Percentiles rank a stretch among this genome's conserved stretches.
Conservation (phyloP, 352 stramenopile genomes). For the Globisporangium paroecandrum region DNA sequence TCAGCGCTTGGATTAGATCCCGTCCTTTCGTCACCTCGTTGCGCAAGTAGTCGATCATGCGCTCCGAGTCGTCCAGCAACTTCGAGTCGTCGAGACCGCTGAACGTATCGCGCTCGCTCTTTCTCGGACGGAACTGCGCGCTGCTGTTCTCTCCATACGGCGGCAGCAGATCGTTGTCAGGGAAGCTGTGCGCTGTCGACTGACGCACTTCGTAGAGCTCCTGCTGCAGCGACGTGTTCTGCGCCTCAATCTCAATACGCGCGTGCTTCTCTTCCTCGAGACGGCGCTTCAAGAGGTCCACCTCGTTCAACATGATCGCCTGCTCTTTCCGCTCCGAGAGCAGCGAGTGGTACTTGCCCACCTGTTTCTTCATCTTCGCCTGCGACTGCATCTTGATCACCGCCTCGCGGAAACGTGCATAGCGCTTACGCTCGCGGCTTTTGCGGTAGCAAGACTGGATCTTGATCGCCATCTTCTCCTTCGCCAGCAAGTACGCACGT, state of each 20-base stretch:
- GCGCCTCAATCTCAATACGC: slow-evolving; percentile 63
- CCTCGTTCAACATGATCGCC: slow-evolving; percentile 70
- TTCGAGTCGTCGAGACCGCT: slow-evolving; percentile 49
- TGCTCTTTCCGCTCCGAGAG: slow-evolving; percentile 65
- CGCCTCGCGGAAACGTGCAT: slow-evolving; percentile 52
- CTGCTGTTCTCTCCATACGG: slow-evolving; percentile 18
- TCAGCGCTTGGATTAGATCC: slow-evolving; percentile 60
- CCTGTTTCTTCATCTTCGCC: slow-evolving; percentile 76
- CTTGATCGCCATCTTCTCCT: slow-evolving; percentile 52
- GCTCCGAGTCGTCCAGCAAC: slow-evolving; percentile 76
- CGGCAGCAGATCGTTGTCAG: slow-evolving; percentile 41
- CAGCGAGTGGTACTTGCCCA: slow-evolving; percentile 62
- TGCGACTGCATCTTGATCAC: slow-evolving; percentile 70
- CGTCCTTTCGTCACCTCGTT: slow-evolving; percentile 77
- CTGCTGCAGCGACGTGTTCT: slow-evolving; percentile 73
- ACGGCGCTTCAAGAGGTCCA: slow-evolving; percentile 67
- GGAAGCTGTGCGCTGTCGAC: slow-evolving; percentile 36
- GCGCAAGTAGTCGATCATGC: slow-evolving; percentile 82
- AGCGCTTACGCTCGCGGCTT: slow-evolving; percentile 45
- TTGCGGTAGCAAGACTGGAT: slow-evolving; percentile 61
- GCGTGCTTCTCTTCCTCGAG: slow-evolving; percentile 77
- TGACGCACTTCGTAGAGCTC: slow-evolving; percentile 61
- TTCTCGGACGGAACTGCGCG: background rate
- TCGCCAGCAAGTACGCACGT: slow-evolving; percentile 46
- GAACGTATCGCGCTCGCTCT: slow-evolving; percentile 32